A percentile compares a stretch with the other conserved stretches of the same genome.
phyloP scores from a whole-genome alignment of 192 early-diverging fungal species.

The Coemansia sp. region DNA sequence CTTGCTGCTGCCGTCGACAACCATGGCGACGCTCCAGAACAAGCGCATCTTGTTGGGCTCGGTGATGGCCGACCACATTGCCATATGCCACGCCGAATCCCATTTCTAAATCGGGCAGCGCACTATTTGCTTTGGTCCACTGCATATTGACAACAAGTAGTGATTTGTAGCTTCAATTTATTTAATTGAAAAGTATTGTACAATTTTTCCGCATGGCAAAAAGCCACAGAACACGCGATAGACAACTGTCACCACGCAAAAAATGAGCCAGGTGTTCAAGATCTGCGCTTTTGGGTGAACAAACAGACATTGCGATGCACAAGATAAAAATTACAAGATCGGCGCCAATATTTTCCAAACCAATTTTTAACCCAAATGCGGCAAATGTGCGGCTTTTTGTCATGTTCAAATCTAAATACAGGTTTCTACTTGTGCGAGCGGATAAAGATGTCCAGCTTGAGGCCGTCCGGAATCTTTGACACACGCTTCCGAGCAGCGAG shows the following conservation, averaged over 20 bases:
- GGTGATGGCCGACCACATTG: conserved; percentile 48
- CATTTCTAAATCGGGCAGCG: not conserved
- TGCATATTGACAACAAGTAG: too few relatives aligned
- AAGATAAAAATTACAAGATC: not conserved
- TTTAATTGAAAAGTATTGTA: not conserved
- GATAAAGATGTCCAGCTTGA: conserved; percentile 38
- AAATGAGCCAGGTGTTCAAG: not conserved
- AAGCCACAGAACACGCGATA: not conserved
- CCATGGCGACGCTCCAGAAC: conserved; percentile 33
- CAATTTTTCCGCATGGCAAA: not conserved
- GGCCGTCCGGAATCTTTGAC: conserved; percentile 17
- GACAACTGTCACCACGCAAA: not conserved
- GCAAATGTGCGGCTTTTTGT: not conserved
- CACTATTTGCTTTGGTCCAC: too few relatives aligned
- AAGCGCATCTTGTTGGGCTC: conserved; percentile 39
- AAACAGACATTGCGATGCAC: not conserved
- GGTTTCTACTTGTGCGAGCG: conserved; percentile 13
- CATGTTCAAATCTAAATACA: too few relatives aligned
- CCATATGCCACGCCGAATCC: conserved; percentile 18
- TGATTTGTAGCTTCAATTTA: too few relatives aligned
- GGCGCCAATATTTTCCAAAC: not conserved
- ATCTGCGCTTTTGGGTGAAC: not conserved
- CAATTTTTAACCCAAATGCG: not conserved
- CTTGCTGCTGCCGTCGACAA: conserved; percentile 36
- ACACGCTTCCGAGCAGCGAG: conserved; percentile 9